Base-by-base conservation (phyloP, 1,139 yeast species). In the Pichia sp. region DNA sequence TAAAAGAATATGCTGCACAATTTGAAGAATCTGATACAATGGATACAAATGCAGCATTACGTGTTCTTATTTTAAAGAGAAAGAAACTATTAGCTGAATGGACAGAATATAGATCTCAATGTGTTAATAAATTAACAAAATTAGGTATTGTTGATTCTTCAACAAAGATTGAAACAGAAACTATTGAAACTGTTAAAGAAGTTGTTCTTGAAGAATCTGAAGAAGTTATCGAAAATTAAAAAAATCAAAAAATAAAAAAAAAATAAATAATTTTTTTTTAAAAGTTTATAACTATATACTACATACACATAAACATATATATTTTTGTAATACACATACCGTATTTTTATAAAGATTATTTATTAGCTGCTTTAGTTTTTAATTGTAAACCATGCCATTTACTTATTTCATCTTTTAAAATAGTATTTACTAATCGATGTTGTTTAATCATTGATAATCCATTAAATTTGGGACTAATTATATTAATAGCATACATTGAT, bases 301-400 rank as follows among this genome's bases (percentile, higher is more conserved):
- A 22, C 11, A 10, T 25, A 14, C 15, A 14, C 29, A 24, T 30
- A 16, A 19, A 26, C 16, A 25, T 20, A 33, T 20, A 5, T 33
- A 30, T 20, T 18, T 20, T 18, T 18, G 8, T 13, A 18, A n/a
- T 26, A 2, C 3, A 6, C 5, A 5, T 15, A 10, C 32, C 11
- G 9, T n/a, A 13, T 30, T 30, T 30, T 37, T 25, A 18, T 32
- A 23, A 15, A 23, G 10, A 26, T 16, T 27, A 15, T 27, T 37
- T 37, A 35, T 41, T 35, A 3, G 29, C 35, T 8, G 76, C 72
- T 57, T 76, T 80, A 1, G 97, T 89, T 49, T 74, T 75, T 47
- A 91, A 70, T 61, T 89, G 96, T 42, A 91, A 66, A 0, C 98
- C 98, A 61, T 91, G 98, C 98, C 98, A 91, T 57, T 83, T 72